phyloP scores from a whole-genome alignment of 306 rosid genomes.

The Styphnolobium japonicum region DNA sequence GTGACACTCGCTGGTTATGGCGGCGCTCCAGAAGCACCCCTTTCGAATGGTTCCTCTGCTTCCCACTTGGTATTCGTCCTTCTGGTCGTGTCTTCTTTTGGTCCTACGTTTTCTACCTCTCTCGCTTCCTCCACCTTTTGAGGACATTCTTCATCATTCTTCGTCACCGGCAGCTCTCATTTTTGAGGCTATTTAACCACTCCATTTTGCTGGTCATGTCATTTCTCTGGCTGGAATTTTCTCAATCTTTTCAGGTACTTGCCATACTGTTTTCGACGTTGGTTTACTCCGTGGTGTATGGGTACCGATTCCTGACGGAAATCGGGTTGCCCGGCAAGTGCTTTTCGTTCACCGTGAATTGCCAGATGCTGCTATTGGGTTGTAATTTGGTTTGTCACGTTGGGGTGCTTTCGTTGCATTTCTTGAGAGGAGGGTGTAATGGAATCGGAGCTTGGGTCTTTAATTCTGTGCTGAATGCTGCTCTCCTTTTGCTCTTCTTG shows the following conservation, averaged over 20 bases:
- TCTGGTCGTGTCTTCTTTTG: slow-evolving; percentile 73
- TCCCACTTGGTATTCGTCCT: slow-evolving; percentile 69
- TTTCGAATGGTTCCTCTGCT: slow-evolving; percentile 65
- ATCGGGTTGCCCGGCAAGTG: slow-evolving; percentile 42
- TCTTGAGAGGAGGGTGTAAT: slow-evolving; percentile 69
- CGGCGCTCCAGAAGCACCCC: slow-evolving; percentile 44
- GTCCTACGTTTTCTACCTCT: slow-evolving; percentile 69
- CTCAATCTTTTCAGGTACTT: slow-evolving; percentile 65
- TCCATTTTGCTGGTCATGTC: slow-evolving; percentile 49
- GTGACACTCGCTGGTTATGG: slow-evolving; percentile 60
- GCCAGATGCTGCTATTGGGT: slow-evolving; percentile 43
- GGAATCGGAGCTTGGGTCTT: slow-evolving; percentile 71
- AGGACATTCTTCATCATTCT: slow-evolving; percentile 54
- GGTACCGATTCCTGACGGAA: slow-evolving; percentile 48
- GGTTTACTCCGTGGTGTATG: slow-evolving; percentile 45
- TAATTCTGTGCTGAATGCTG: slow-evolving; percentile 56
- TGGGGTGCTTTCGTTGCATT: slow-evolving; percentile 55
- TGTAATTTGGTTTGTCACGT: slow-evolving; percentile 59
- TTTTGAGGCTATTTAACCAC: slow-evolving; percentile 46
- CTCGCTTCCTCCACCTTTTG: slow-evolving; percentile 55
- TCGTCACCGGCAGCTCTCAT: slow-evolving; percentile 41
- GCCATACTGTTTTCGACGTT: slow-evolving; percentile 49
- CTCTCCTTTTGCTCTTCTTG: slow-evolving; percentile 46
- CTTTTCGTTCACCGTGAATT: slow-evolving; percentile 41
- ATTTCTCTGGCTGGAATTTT: slow-evolving; percentile 68